Percentiles rank a stretch among this genome's conserved stretches.
These are phyloP conservation scores for Dioscorea dumetorum DNA, from an alignment of 106 monocot genomes.

Conservation along the genomic window DNA sequence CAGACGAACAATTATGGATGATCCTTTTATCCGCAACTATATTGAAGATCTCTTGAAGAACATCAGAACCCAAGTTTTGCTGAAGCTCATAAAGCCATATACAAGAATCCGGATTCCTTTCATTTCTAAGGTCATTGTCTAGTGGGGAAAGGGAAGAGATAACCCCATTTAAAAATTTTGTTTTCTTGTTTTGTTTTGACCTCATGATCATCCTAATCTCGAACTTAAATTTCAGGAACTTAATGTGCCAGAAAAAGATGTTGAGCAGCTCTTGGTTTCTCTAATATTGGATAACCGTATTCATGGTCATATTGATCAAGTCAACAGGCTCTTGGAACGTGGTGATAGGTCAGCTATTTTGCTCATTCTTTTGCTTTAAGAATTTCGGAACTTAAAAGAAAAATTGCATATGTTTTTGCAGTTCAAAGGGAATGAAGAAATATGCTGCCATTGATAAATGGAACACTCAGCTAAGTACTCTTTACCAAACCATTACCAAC, in stretches of 20 bases:
- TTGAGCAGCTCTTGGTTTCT: slow-evolving; percentile 91
- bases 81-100: slow-evolving; percentile 97
- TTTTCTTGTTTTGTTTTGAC: background rate
- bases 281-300: slow-evolving; percentile 89
- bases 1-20: slow-evolving; percentile 99
- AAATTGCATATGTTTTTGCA: slow-evolving; percentile 16
- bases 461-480: slow-evolving; percentile 88
- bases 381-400: background rate
- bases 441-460: slow-evolving; percentile 94
- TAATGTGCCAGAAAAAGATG: slow-evolving; percentile 97
- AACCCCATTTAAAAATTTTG: background rate
- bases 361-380: background rate
- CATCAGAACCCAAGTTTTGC: slow-evolving; percentile 90
- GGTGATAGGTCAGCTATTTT: slow-evolving; percentile 67
- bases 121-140: slow-evolving; percentile 77
- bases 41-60: slow-evolving; percentile 97
- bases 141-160: background rate
- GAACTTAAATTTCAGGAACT: slow-evolving; percentile 56
- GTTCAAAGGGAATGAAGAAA: slow-evolving; percentile 85
- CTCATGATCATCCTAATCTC: background rate
- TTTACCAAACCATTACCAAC: slow-evolving; percentile 72
- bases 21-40: slow-evolving; percentile 96
- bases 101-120: slow-evolving; percentile 95
- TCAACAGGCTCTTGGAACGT: slow-evolving; percentile 84
- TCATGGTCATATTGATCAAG: slow-evolving; percentile 96